phyloP scores from a whole-genome alignment of 176 grass and related monocot genomes.

The Hyparrhenia diplandra region DNA sequence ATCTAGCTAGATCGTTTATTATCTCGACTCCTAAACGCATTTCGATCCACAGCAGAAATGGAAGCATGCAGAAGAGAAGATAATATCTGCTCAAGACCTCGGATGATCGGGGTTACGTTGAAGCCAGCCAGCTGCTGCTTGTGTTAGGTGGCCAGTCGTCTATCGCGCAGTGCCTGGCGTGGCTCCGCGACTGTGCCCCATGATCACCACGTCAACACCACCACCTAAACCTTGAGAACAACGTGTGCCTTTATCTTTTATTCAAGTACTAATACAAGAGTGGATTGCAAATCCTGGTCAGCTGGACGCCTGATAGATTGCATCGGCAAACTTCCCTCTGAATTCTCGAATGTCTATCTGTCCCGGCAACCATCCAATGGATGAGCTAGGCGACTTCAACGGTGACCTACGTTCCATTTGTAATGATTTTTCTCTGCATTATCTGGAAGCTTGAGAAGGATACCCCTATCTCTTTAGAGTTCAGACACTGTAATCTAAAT shows the following conservation, averaged over 20 bases:
- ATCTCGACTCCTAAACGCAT: too few relatives aligned
- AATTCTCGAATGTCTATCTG: not conserved
- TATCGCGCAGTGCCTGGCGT: not conserved
- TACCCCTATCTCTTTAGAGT: not conserved
- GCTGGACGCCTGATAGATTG: not conserved
- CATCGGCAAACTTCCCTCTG: not conserved
- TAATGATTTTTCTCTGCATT: not conserved
- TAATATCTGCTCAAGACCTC: too few relatives aligned
- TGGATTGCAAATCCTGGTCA: not conserved
- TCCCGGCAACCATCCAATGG: not conserved
- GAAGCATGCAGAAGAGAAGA: too few relatives aligned
- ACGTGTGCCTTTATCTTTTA: not conserved
- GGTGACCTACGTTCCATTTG: not conserved
- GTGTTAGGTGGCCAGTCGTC: conserved; percentile 13
- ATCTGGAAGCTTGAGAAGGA: conserved; percentile 8
- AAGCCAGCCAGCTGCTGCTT: not conserved
- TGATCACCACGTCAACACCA: not conserved
- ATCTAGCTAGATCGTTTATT: too few relatives aligned
- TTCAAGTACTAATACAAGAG: too few relatives aligned
- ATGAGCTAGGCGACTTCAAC: not conserved
- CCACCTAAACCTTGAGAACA: conserved; percentile 27
- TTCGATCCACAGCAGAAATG: too few relatives aligned
- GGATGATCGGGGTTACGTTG: not conserved
- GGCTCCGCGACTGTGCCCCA: not conserved
- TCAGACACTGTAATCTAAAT: not conserved